These are phyloP conservation scores for Claviceps paspali DNA, from an alignment of 2,329 filamentous ascomycete genomes.

Conservation along the genomic window DNA sequence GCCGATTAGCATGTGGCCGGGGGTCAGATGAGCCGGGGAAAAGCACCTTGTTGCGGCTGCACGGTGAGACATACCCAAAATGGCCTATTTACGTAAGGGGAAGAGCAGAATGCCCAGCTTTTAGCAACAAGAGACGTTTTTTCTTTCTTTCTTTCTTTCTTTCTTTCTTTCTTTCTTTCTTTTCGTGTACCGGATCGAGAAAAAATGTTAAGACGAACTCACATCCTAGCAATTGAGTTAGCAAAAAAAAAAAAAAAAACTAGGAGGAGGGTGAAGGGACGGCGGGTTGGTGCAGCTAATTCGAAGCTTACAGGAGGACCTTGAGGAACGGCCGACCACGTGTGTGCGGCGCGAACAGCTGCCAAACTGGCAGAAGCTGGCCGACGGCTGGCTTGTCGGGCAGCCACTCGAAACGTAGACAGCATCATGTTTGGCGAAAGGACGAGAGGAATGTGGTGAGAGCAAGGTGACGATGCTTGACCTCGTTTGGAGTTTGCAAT, in stretches of 20 bases:
- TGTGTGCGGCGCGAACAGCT: constrained; percentile 48
- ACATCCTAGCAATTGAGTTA: constrained; percentile 7
- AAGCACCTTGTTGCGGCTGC: too few species aligned
- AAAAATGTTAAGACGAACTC: constrained; percentile 2
- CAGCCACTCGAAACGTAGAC: constrained; percentile 37
- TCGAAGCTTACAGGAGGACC: constrained; percentile 71
- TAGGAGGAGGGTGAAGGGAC: too few species aligned
- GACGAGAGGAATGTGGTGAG: not conserved
- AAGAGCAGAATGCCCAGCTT: not conserved
- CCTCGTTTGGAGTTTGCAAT: too few species aligned
- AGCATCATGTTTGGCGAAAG: constrained; percentile 34
- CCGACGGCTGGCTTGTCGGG: constrained; percentile 31
- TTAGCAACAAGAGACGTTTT: too few species aligned
- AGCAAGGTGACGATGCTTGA: not conserved
- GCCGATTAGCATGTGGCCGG: constrained; percentile 11
- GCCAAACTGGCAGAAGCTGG: constrained; percentile 24
- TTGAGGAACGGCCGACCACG: constrained; percentile 83
- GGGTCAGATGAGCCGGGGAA: too few species aligned
- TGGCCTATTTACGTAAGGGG: constrained; percentile 37
- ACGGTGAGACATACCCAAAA: constrained; percentile 44
- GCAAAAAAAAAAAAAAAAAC: not conserved
- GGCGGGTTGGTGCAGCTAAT: not conserved
- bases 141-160: too few species aligned
- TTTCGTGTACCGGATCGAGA: not conserved
- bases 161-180: too few species aligned